phyloP scores from a whole-genome alignment of 306 rosid species.

The Glycine soja region DNA sequence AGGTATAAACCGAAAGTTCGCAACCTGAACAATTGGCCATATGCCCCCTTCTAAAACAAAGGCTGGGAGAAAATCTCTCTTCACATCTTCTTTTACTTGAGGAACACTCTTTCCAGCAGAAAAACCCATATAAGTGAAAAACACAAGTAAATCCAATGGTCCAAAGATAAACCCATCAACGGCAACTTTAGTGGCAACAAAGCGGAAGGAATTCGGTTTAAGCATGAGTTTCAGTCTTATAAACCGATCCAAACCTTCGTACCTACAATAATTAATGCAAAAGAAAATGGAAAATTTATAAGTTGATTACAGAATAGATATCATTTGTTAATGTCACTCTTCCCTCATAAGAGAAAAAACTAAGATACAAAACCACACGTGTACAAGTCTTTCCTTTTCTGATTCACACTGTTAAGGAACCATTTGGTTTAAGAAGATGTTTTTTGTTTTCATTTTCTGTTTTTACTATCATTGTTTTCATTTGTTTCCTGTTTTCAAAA shows the following conservation, averaged over 20 bases:
- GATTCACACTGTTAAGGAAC: background rate
- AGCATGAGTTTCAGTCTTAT: constrained; percentile 65
- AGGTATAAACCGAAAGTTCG: constrained; percentile 82
- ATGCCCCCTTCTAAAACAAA: constrained; percentile 77
- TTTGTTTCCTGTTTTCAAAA: background rate
- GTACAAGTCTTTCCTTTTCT: constrained; percentile 6
- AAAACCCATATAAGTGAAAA: constrained; percentile 89
- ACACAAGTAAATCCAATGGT: constrained; percentile 75
- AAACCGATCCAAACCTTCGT: constrained; percentile 80
- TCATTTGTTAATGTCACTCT: background rate
- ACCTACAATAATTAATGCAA: constrained; percentile 59
- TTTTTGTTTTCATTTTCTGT: background rate
- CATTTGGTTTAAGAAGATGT: background rate
- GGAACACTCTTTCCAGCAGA: constrained; percentile 72
- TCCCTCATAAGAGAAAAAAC: background rate
- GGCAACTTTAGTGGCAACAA: constrained; percentile 82
- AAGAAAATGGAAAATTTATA: constrained; percentile 18
- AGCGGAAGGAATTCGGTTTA: constrained; percentile 72
- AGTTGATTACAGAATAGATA: constrained; percentile 26
- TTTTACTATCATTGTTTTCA: background rate
- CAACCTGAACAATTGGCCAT: constrained; percentile 88
- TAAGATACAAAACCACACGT: constrained; percentile 8
- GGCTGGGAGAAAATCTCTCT: constrained; percentile 88
- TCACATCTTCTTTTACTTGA: constrained; percentile 82
- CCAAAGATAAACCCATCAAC: constrained; percentile 77